phyloP scores from a whole-genome alignment of 257 asterid species.

The Thymus mandschuricus region DNA sequence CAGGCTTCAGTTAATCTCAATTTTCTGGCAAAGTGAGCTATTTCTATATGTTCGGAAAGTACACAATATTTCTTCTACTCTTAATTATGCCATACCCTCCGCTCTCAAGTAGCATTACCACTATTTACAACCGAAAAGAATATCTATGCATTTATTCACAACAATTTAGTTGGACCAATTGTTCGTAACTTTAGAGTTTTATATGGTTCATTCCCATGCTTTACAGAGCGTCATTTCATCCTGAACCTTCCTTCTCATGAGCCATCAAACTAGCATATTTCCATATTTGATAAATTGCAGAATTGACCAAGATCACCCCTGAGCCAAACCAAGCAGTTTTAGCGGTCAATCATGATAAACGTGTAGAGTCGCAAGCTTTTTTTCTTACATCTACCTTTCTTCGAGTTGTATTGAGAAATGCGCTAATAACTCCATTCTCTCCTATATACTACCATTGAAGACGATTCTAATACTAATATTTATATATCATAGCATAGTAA shows the following conservation, averaged over 20 bases:
- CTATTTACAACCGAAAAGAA: background rate
- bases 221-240: background rate
- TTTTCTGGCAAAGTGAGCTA: background rate
- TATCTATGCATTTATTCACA: background rate
- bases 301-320: background rate
- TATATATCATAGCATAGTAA: background rate
- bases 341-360: background rate
- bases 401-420: background rate
- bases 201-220: background rate
- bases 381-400: background rate
- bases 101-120: background rate
- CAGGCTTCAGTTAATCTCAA: constrained; percentile 9
- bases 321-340: background rate
- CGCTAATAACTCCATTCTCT: too few species aligned
- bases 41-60: background rate
- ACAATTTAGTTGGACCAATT: background rate
- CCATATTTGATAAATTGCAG: background rate
- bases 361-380: background rate
- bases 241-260: background rate
- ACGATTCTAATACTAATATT: background rate
- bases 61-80: background rate
- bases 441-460: background rate
- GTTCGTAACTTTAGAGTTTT: background rate
- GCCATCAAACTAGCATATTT: background rate
- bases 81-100: background rate